phyloP scores from a whole-genome alignment of 2,329 filamentous ascomycete genomes.

The Periglandula ipomoeae region DNA sequence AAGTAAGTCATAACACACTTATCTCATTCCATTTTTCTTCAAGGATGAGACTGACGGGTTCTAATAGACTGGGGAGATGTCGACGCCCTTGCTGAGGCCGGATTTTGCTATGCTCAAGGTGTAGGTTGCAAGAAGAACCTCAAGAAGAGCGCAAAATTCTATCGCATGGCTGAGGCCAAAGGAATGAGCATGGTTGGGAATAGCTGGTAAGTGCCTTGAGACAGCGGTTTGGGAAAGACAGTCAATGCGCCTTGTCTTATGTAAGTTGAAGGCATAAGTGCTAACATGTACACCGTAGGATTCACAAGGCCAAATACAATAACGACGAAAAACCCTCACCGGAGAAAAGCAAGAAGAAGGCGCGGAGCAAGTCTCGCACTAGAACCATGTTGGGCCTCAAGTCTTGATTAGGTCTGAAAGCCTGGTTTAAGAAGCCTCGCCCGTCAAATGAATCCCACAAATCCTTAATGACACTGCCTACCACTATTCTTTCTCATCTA shows the following conservation, averaged over 20 bases:
- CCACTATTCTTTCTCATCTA: conserved; percentile 18
- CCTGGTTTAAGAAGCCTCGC: neutral
- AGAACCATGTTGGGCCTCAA: conserved; percentile 60
- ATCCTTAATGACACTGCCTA: conserved; percentile 21
- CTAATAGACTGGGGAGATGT: conserved; percentile 78
- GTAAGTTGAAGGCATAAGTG: too few relatives aligned
- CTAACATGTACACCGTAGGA: conserved; percentile 46
- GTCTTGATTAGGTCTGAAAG: conserved; percentile 10
- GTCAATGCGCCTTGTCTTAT: too few relatives aligned
- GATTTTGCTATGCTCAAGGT: conserved; percentile 92
- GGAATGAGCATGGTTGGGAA: conserved; percentile 98
- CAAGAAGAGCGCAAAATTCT: conserved; percentile 87
- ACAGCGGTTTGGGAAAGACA: too few relatives aligned
- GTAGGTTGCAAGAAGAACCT: conserved; percentile 92
- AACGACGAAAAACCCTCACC: conserved; percentile 44
- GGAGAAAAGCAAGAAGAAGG: conserved; percentile 50
- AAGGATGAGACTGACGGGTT: neutral
- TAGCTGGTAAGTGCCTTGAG: conserved; percentile 94
- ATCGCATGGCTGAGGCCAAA: conserved; percentile 81
- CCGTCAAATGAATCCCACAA: neutral
- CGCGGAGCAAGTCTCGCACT: conserved; percentile 66
- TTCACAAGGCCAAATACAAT: conserved; percentile 91
- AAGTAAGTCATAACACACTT: conserved; percentile 38
- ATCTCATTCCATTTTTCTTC: too few relatives aligned
- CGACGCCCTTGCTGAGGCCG: conserved; percentile 87